Percentiles rank a stretch among this genome's conserved stretches.
phyloP scores from a whole-genome alignment of 2,329 filamentous ascomycete species.

The Monosporascus sp. region DNA sequence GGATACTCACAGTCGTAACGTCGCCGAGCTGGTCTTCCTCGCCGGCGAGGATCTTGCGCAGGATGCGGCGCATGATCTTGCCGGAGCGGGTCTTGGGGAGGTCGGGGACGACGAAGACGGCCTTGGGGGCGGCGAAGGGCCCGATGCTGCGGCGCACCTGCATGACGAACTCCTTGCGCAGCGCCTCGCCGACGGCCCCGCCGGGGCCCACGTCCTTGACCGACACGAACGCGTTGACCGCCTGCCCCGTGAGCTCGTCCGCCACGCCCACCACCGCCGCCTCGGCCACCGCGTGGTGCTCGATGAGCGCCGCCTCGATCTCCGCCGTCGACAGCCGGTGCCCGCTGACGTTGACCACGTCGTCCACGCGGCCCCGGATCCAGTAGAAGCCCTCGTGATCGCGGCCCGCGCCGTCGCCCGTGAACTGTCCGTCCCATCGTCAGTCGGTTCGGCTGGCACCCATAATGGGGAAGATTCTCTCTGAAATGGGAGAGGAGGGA shows the following conservation, averaged over 20 bases:
- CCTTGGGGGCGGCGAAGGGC: constrained; percentile 94
- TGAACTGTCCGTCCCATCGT: constrained; percentile 53
- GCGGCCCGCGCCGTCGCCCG: constrained; percentile 87
- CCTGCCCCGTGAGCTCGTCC: constrained; percentile 94
- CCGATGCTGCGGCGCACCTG: constrained; percentile 97
- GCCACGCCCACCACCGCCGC: constrained; percentile 89
- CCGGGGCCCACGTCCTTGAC: constrained; percentile 82
- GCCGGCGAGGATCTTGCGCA: constrained; percentile 94
- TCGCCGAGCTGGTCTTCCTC: constrained; percentile 97
- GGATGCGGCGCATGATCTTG: constrained; percentile 97
- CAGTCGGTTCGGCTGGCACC: background rate
- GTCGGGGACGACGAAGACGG: constrained; percentile 84
- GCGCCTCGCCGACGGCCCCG: constrained; percentile 63
- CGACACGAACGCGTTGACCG: constrained; percentile 93
- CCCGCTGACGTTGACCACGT: constrained; percentile 96
- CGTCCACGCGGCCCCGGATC: constrained; percentile 97
- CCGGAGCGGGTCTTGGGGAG: constrained; percentile 95
- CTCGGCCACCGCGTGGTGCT: constrained; percentile 85
- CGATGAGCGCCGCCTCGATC: constrained; percentile 93
- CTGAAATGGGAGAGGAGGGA: background rate
- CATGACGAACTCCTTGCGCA: constrained; percentile 88
- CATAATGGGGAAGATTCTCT: background rate
- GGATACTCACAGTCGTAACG: constrained; percentile 70
- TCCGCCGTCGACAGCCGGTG: constrained; percentile 95
- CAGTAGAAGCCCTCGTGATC: constrained; percentile 99